Percentiles rank a stretch among this genome's conserved stretches.
phyloP scores from a whole-genome alignment of 2,329 filamentous ascomycete genomes.

The Colletotrichum cereale region DNA sequence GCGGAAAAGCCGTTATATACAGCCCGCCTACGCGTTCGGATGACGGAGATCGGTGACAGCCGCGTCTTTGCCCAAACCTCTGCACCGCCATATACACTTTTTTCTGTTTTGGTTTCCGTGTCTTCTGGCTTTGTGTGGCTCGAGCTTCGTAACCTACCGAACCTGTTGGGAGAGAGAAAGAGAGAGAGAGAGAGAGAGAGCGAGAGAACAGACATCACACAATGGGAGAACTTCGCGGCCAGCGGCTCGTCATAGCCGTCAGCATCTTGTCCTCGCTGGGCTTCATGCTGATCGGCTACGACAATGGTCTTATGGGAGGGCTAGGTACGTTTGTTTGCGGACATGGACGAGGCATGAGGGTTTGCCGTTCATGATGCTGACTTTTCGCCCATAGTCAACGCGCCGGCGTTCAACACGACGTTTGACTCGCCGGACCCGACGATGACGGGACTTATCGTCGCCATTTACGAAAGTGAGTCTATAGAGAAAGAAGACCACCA shows the following conservation, averaged over 20 bases:
- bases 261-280: conserved; percentile 59
- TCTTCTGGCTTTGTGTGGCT: too few species aligned
- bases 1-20: conserved; percentile 21
- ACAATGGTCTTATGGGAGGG: conserved; percentile 60
- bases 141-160: neutral
- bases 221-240: conserved; percentile 45
- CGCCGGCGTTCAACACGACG: conserved; percentile 54
- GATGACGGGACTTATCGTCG: conserved; percentile 60
- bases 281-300: conserved; percentile 62
- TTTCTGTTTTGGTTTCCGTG: too few species aligned
- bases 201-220: neutral
- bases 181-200: neutral
- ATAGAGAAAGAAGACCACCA: neutral
- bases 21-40: conserved; percentile 10
- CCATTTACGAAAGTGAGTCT: conserved; percentile 56
- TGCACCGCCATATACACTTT: neutral
- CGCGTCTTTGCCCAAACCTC: neutral
- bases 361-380: conserved; percentile 33
- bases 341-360: neutral
- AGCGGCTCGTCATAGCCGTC: conserved; percentile 56
- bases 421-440: conserved; percentile 55
- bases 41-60: neutral
- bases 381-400: conserved; percentile 50
- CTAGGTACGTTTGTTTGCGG: conserved; percentile 42
- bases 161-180: neutral